phyloP scores from a whole-genome alignment of 345 rosid genomes.

The Bruguiera gymnorhiza region DNA sequence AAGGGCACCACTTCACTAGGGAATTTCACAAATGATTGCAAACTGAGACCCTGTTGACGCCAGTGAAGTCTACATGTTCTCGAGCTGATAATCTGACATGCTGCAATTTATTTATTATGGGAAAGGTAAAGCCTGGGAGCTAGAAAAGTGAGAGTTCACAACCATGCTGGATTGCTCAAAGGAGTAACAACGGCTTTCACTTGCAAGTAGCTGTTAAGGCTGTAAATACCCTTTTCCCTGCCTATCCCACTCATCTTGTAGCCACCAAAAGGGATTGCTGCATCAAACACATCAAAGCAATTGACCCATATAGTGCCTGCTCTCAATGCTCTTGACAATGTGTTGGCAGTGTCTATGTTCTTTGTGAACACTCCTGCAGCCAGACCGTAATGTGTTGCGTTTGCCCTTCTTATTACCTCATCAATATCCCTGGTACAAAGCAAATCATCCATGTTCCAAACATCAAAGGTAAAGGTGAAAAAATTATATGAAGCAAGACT shows the following conservation, averaged over 20 bases:
- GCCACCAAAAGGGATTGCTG: conserved; percentile 85
- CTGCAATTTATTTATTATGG: not conserved
- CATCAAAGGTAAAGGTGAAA: no score
- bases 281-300: conserved; percentile 74
- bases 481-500: no score
- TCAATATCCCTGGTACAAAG: conserved; percentile 50
- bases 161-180: conserved; percentile 83
- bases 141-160: conserved; percentile 20
- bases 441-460: not conserved
- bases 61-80: no score
- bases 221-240: conserved; percentile 80
- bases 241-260: conserved; percentile 92
- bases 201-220: conserved; percentile 79
- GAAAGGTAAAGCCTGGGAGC: not conserved
- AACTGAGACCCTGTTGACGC: no score
- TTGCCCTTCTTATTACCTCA: conserved; percentile 74
- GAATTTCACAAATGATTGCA: no score
- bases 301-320: conserved; percentile 80
- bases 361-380: conserved; percentile 83
- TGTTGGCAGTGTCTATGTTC: conserved; percentile 70
- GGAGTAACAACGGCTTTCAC: conserved; percentile 86
- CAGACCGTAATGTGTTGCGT: conserved; percentile 54
- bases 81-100: no score
- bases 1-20: no score
- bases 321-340: conserved; percentile 59